Percentiles rank a stretch among this genome's conserved stretches.
phyloP scores from a whole-genome alignment of 805 yeast genomes.

The Candida germanica region DNA sequence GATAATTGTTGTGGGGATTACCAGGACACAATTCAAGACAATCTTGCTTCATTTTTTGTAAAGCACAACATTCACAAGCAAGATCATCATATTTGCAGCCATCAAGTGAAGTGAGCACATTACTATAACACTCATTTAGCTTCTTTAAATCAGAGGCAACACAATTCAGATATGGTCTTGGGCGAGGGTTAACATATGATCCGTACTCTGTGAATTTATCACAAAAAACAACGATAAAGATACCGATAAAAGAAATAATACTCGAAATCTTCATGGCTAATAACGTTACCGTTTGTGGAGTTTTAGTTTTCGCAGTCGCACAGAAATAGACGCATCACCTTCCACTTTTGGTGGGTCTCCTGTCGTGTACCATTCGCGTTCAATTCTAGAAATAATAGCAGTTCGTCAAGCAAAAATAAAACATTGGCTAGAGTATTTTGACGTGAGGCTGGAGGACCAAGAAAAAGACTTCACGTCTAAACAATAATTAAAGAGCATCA shows the following conservation, averaged over 20 bases:
- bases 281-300: too few species aligned
- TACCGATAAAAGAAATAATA: not conserved
- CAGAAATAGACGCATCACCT: not conserved
- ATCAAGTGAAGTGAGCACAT: slow-evolving; percentile 43
- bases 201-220: slow-evolving; percentile 16
- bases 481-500: too few species aligned
- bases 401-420: too few species aligned
- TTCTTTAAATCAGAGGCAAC: slow-evolving; percentile 42
- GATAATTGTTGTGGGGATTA: slow-evolving; percentile 45
- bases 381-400: not conserved
- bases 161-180: slow-evolving; percentile 39
- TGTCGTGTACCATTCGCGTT: not conserved
- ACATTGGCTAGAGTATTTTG: too few species aligned
- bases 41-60: slow-evolving; percentile 44
- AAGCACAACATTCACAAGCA: slow-evolving; percentile 57
- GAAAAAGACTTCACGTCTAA: too few species aligned
- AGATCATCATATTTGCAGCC: slow-evolving; percentile 52
- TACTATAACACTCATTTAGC: slow-evolving; percentile 44
- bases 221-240: not conserved
- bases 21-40: slow-evolving; percentile 51
- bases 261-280: not conserved
- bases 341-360: not conserved
- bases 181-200: slow-evolving; percentile 46
- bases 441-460: too few species aligned
- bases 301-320: slow-evolving; percentile 1